phyloP scores from a whole-genome alignment of 2,329 filamentous ascomycete genomes.

The Myriosclerotinia scirpicola region DNA sequence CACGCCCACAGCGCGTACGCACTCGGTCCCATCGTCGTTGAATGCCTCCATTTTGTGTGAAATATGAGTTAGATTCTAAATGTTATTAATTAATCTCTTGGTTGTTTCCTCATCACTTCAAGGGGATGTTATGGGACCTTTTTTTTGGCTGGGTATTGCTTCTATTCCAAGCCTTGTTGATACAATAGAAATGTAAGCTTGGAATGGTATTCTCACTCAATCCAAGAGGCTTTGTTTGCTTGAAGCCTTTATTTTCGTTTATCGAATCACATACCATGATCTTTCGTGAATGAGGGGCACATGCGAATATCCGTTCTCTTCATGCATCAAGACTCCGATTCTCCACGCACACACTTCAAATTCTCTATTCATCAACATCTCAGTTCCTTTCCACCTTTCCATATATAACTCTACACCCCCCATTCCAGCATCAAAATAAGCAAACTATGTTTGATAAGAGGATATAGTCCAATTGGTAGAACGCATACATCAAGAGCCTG shows the following conservation, averaged over 20 bases:
- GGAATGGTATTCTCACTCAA: neutral
- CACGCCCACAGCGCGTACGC: neutral
- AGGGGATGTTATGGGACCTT: neutral
- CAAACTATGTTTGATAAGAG: neutral
- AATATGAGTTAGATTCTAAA: neutral
- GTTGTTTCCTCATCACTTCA: neutral
- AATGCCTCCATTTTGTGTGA: neutral
- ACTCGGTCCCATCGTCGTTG: neutral
- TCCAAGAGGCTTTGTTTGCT: neutral
- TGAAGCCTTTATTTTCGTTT: neutral
- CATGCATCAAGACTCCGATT: neutral
- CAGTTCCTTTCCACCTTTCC: neutral
- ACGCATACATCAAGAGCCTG: neutral
- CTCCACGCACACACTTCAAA: neutral
- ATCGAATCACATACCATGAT: neutral
- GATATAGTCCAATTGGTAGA: neutral
- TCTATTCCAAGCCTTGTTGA: too few relatives aligned
- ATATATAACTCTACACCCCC: too few relatives aligned
- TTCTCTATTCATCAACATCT: neutral
- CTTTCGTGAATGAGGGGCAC: neutral
- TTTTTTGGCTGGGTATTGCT: neutral
- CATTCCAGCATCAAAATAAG: neutral
- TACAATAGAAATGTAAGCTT: too few relatives aligned
- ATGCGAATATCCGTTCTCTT: neutral
- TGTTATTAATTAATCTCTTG: neutral